Percentiles rank a stretch among this genome's conserved stretches.
Conservation (phyloP, 495 filamentous ascomycete genomes). For the Lineolata rhizophorae region DNA sequence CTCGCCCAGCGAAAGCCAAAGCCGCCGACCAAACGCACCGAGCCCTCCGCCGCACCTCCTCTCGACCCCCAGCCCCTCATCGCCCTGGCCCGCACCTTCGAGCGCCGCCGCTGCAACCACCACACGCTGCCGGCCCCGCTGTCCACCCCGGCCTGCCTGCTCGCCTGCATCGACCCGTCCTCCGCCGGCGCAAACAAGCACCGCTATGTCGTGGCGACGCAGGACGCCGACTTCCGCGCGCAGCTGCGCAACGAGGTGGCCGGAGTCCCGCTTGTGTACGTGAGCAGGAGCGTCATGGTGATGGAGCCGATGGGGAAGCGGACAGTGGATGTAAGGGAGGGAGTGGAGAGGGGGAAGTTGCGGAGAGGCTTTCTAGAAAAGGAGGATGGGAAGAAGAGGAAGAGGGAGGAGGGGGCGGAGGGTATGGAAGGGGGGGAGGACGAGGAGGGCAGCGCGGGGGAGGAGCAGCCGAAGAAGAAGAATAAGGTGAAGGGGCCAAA, state of each 20-base stretch:
- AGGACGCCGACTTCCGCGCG: constrained; percentile 34
- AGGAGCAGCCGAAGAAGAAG: constrained; percentile 25
- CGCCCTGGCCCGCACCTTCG: constrained; percentile 46
- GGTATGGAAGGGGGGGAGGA: constrained; percentile 14
- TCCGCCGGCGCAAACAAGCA: constrained; percentile 56
- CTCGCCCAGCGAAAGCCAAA: constrained; percentile 29
- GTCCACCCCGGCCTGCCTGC: constrained; percentile 53
- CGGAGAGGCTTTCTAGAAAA: constrained; percentile 38
- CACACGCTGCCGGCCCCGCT: constrained; percentile 60
- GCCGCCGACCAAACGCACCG: no score
- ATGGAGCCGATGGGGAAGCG: constrained; percentile 64
- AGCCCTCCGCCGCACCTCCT: no score
- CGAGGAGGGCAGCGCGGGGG: constrained; percentile 6
- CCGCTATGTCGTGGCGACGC: constrained; percentile 70
- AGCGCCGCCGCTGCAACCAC: constrained; percentile 77
- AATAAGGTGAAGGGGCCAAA: constrained; percentile 48
- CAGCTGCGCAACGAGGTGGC: constrained; percentile 30
- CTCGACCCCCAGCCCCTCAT: no score
- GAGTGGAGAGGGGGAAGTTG: constrained; percentile 57
- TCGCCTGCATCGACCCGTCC: constrained; percentile 56
- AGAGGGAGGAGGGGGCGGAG: constrained; percentile 11
- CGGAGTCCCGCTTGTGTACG: constrained; percentile 63
- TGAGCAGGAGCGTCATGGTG: constrained; percentile 72
- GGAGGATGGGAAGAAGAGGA: constrained; percentile 27
- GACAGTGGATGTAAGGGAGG: constrained; percentile 37